Base-by-base conservation (phyloP, 805 yeast genomes). In the Candida sithepensis region DNA sequence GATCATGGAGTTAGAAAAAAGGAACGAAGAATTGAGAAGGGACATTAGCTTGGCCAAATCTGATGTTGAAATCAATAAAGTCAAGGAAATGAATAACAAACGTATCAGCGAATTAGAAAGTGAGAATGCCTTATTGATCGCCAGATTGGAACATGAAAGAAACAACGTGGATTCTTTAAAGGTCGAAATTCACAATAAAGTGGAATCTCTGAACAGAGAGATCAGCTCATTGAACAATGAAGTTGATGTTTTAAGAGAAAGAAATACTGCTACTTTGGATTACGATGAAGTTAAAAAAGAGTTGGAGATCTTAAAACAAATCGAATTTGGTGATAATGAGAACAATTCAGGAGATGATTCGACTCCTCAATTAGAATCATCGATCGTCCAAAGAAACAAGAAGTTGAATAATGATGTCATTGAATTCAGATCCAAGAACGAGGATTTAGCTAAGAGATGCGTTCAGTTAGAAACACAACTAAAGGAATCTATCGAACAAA, bases 251-350 rank as follows among this genome's bases (percentile, higher is more conserved):
- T 68, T 86, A 53, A 78, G 77, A 57, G 67, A 68, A 22, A 76
- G 78, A 47, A 60, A 85, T 39, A 68, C 69, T 3, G 64, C 70
- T 28, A 78, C 81, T 44, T 67, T 74, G 2, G 96, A 90, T 61
- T 90, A 91, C 64, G 90, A 86, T 44, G 90, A 88, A 51, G 63
- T 90, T 42, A 89, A 88, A 62, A 77, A 79, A 43, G 97, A 91
- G 58, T 70, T 91, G 53, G 77, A 75, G 18, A 77, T 89, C 22
- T 63, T 90, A 50, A 81, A 85, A 60, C 82, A 84, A 52, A 83
- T 89, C 34, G 88, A 87, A 57, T 85, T 89, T 66, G 91, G 91
- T 3, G 69, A 62, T 20, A 66, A 58, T 14, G 66, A 56, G 8
- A 66, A 56, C 8, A 66, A 59, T 19, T 55, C 55, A 24, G 63